Conservation (phyloP, 2,329 filamentous ascomycete genomes). For the Phyllosticta capitalensis region DNA sequence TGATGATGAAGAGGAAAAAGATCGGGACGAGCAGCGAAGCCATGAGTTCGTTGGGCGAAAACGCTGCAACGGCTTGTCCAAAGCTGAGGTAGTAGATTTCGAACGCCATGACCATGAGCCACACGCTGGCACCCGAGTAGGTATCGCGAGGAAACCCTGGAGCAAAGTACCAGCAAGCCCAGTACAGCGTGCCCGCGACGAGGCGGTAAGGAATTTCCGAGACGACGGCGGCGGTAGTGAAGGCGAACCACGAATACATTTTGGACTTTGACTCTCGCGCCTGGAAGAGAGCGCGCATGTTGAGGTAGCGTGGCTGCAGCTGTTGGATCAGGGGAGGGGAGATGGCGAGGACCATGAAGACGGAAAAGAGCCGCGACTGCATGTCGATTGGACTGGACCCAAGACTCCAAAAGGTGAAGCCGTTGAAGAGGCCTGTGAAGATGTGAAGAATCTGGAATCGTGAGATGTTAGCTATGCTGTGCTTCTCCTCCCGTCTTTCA, state of each 20-base stretch:
- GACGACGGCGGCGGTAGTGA: conserved; percentile 54
- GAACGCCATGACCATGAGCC: conserved; percentile 56
- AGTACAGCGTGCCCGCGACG: conserved; percentile 56
- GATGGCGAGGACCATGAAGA: conserved; percentile 70
- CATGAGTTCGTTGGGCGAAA: conserved; percentile 56
- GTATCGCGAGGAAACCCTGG: conserved; percentile 45
- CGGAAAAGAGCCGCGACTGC: conserved; percentile 58
- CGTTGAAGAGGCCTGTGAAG: conserved; percentile 39
- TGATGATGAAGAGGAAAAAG: conserved; percentile 60
- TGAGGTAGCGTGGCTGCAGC: conserved; percentile 62
- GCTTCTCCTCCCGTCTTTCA: too few relatives aligned
- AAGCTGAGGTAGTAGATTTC: conserved; percentile 57
- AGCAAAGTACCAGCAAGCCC: conserved; percentile 42
- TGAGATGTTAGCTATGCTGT: background rate
- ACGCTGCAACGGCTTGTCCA: conserved; percentile 57
- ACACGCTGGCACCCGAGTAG: conserved; percentile 52
- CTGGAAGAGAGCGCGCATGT: conserved; percentile 57
- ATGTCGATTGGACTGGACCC: conserved; percentile 33
- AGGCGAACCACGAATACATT: conserved; percentile 69
- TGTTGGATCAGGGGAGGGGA: conserved; percentile 67
- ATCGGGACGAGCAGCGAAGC: conserved; percentile 58
- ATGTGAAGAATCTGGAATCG: conserved; percentile 38
- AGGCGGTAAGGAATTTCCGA: conserved; percentile 63
- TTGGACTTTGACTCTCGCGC: conserved; percentile 66
- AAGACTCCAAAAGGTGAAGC: conserved; percentile 41